Percentiles rank a stretch among this genome's conserved stretches.
phyloP scores from a whole-genome alignment of 2,329 filamentous ascomycete species.

The Alternaria metachromatica region DNA sequence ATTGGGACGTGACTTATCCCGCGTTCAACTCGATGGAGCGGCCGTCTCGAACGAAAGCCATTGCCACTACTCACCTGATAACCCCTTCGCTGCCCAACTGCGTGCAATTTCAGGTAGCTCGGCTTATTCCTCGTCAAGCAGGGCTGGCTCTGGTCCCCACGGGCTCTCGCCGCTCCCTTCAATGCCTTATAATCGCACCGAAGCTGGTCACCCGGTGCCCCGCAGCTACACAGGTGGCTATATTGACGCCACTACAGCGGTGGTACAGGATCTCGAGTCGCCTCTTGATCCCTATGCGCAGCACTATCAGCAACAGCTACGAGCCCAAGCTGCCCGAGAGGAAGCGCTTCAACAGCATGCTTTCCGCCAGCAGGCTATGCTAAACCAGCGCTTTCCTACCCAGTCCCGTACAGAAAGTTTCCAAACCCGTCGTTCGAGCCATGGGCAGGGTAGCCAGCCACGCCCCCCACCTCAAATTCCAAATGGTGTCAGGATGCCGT shows the following conservation, averaged over 20 bases:
- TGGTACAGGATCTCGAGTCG: slow-evolving; percentile 28
- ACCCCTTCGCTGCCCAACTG: background rate
- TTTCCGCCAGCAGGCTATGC: background rate
- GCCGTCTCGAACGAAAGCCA: slow-evolving; percentile 15
- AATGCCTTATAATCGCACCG: slow-evolving; percentile 28
- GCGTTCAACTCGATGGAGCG: slow-evolving; percentile 34
- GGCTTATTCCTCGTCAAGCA: slow-evolving; percentile 10
- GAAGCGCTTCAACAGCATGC: background rate
- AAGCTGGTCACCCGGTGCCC: slow-evolving; percentile 6
- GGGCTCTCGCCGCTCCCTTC: slow-evolving; percentile 26
- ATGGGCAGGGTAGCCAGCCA: background rate
- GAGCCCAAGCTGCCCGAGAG: slow-evolving; percentile 7
- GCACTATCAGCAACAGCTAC: slow-evolving; percentile 13
- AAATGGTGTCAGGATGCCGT: background rate
- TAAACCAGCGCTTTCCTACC: background rate
- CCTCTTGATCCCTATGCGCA: slow-evolving; percentile 35
- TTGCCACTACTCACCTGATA: background rate
- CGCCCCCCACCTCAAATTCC: background rate
- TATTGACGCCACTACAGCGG: slow-evolving; percentile 29
- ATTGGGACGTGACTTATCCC: slow-evolving; percentile 9
- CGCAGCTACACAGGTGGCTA: background rate
- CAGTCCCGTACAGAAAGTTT: background rate
- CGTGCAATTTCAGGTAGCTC: slow-evolving; percentile 4
- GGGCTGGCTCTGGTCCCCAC: background rate
- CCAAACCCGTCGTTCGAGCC: background rate